Evolutionary conservation across 2,329 filamentous ascomycete genomes (phyloP), one percentile per base, ranked within the genome.

Genomic region (Lecanicillium sp.): DNA sequence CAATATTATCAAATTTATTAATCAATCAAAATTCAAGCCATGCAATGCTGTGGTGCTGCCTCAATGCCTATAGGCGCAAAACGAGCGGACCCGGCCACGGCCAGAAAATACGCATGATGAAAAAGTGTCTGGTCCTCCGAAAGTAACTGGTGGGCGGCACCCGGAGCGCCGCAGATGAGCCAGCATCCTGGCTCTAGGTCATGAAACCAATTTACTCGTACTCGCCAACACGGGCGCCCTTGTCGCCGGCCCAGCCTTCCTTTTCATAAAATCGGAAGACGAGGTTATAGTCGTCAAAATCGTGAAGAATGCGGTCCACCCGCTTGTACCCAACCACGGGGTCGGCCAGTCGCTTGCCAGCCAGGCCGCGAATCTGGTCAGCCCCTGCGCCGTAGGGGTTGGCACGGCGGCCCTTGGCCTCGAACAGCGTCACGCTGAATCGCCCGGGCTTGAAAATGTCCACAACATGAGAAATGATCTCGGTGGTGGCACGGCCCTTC

Each of bases 221-320:
- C 58, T 79, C 74, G 13, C 74, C 74, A 33, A 79, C 70, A 20
- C 73, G 62, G 8, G 74, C 70, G 17, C 58, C 60, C 45, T 70
- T 71, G 10, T 68, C 65, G 10, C 73, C 73, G 34, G 64, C 58
- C 75, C 77, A 97, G 53, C 84, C 90, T 49, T 94, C 79, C 43
- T 87, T 79, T 68, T 97, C 89, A 57, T 94, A 98, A 71, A 94
- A 96, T 43, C 90, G 79, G 68, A 98, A 98, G 33, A 98, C 84
- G 28, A 98, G 72, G 60, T 97, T 89, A 57, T 98, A 98, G 38
- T 94, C 92, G 56, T 98, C 90, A 52, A 98, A 81, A 55, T 97
- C 89, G 61, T 98, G 92, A 36, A 98, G 87, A 49, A 98, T 96
- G 39, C 89, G 83, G 60, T 98, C 92, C 38, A 96, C 77, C 15